Evolutionary conservation across 768 basidiomycete genomes (phyloP), one percentile per base, ranked within the genome.

Genomic region (Boletus speciosus): DNA sequence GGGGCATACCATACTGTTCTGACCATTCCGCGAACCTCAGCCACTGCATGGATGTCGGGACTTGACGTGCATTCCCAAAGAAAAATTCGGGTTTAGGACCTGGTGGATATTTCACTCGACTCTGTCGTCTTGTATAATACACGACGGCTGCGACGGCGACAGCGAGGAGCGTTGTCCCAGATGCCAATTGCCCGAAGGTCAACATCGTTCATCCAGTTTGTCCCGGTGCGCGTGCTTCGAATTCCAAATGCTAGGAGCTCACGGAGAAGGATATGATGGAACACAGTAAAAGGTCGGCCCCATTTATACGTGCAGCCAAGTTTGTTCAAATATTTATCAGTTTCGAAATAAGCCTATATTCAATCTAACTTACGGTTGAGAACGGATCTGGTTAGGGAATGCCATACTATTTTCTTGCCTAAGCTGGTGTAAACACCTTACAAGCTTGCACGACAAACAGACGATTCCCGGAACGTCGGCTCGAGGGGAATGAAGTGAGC

Each of bases 11-110:
- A 19, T 52, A 52, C 25, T 19, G 37, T 16, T 47, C 10, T 8
- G 51, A 47, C 44, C 51, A 52, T 12, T 52, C 51, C 1, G 45
- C 51, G 6, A 52, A 52, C 27, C 29, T 52, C 37, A 52, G 6
- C 51, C 51, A 52, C 23, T 52, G 51, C 44, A 47, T 39, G 38
- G 51, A 47, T 34, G 11, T 35, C 6, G 51, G 51, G 6, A 47
- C 51, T 10, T 52, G 51, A 23, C 51, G 51, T 23, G 44, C 37
- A n/a, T 52, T 52, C 27, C 44, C 51, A 39, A 52, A 34, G 27
- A 52, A 47, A 14, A 39, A n/a, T 39, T 52, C 51, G 6, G 51
- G 37, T 23, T 46, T 47, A 34, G 51, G 51, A 23, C 51, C 51
- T 40, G 51, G 51, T 32, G 51, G 51, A 40, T 52, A 52, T 39